Percentiles rank a stretch among this genome's conserved stretches.
These are phyloP conservation scores for Gracilariopsis chorda DNA, from an alignment of 23 red algal genomes.

Conservation along the genomic window DNA sequence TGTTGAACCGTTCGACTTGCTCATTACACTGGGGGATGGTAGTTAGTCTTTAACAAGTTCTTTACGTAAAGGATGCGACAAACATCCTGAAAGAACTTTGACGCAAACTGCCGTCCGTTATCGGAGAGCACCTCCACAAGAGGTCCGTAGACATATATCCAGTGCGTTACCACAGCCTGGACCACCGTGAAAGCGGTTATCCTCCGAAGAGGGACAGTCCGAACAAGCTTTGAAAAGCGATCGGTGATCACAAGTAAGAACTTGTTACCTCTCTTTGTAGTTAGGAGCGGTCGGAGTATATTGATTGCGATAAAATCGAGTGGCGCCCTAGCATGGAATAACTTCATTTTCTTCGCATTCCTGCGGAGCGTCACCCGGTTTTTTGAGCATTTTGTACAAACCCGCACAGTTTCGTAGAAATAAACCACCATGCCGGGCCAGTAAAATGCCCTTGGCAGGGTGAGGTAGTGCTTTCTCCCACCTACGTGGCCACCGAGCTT, in stretches of 20 bases:
- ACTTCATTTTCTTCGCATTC: neutral
- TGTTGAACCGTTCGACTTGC: conserved; percentile 14
- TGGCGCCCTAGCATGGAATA: neutral
- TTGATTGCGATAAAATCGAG: conserved; percentile 32
- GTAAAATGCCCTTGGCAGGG: neutral
- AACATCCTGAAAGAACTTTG: conserved; percentile 31
- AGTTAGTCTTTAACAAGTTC: neutral
- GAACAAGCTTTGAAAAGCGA: conserved; percentile 10
- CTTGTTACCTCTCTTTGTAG: neutral
- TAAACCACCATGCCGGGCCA: conserved; percentile 19
- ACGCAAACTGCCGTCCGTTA: conserved; percentile 36
- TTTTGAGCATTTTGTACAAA: neutral
- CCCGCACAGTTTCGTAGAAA: neutral
- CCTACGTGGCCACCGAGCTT: neutral
- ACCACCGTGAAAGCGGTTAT: conserved; percentile 3
- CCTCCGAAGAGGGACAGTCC: neutral
- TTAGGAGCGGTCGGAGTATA: neutral
- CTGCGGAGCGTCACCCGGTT: neutral
- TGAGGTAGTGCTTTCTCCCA: neutral
- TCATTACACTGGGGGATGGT: conserved; percentile 17
- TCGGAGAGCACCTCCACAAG: neutral
- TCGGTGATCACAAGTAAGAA: conserved; percentile 19
- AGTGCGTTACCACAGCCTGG: neutral
- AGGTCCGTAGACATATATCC: conserved; percentile 9
- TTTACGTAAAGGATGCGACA: neutral